These are phyloP conservation scores for Trichosporon faecale DNA, from an alignment of 1,284 basidiomycete genomes.

Conservation along the genomic window DNA sequence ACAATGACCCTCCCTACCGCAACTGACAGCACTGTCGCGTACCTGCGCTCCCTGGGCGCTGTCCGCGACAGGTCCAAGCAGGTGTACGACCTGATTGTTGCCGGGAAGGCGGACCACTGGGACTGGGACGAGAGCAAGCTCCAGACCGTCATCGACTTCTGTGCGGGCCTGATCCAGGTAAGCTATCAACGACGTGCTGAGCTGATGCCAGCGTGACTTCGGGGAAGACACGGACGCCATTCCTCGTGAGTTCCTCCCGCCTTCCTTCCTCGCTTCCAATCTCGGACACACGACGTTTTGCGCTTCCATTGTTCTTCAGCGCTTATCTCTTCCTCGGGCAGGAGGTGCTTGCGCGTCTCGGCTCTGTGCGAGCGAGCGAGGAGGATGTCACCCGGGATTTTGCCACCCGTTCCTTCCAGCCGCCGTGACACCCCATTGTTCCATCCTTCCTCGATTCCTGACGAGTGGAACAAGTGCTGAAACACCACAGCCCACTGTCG, in stretches of 20 bases:
- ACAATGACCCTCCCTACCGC: background rate
- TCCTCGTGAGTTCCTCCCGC: slow-evolving; percentile 32
- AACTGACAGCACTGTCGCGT: slow-evolving; percentile 41
- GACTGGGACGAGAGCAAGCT: slow-evolving; percentile 76
- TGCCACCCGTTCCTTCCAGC: slow-evolving; percentile 1
- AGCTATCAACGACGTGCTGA: slow-evolving; percentile 37
- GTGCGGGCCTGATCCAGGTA: slow-evolving; percentile 73
- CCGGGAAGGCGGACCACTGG: slow-evolving; percentile 77
- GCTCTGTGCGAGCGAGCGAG: background rate
- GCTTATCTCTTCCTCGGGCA: background rate
- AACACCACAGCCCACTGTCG: slow-evolving; percentile 66
- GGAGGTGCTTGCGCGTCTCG: background rate
- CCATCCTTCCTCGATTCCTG: background rate
- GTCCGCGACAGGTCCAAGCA: slow-evolving; percentile 78
- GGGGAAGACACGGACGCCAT: slow-evolving; percentile 62
- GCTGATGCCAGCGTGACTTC: slow-evolving; percentile 67
- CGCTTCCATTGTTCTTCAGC: background rate
- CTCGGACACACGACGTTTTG: background rate
- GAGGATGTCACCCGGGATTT: background rate
- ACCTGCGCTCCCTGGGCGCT: slow-evolving; percentile 79
- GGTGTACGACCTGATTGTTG: slow-evolving; percentile 72
- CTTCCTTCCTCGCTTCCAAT: background rate
- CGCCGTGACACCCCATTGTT: slow-evolving; percentile 3
- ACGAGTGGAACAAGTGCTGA: background rate
- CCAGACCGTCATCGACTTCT: slow-evolving; percentile 70